Base-by-base conservation (phyloP, 164 flowering plant genomes). In the Saururus chinensis region DNA sequence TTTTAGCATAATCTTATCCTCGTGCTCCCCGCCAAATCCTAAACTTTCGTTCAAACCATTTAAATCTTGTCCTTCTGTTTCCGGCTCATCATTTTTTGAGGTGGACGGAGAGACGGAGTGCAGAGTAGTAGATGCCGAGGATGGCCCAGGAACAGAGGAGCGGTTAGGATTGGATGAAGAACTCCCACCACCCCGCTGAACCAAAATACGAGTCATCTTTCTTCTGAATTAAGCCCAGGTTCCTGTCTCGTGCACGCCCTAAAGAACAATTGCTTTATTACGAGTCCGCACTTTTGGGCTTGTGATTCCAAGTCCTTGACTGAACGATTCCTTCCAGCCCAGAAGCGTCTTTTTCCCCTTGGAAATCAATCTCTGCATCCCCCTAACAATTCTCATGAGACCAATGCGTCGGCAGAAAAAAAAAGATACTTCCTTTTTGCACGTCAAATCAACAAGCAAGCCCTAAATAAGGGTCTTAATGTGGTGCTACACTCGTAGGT, bases 331-430 rank as follows among this genome's bases (percentile, higher is more conserved):
- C 62, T 81, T 82, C 77, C 85, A 79, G 77, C 81, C 76, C 70
- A 79, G 73, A 55, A 23, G 24, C 37, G 66, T 63, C 68, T 67
- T 77, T 74, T 72, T 79, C 73, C 83, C 78, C 75, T 71, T 82
- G 66, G 63, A 45, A 78, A 81, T 68, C 83, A 26, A 74, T 85
- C 80, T 95, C 91, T 83, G 97, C 97, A 95, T 95, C 78, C 95
- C 97, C 97, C 97, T 83, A 76, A 77, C 76, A 93, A 86, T 80
- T 87, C 89, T 91, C 99, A 89, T 88, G 85, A 86, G 87, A 87
- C 70, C 85, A 76, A 72, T 71, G 66, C 78, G 80, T 74, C 75
- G 57, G 62, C 45, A 20, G 73, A n/a, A 62, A 74, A 74, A 26
- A 76, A 80, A 71, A 75, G 60, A 41, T n/a, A 13, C 20, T 17